A percentile compares a stretch with the other conserved stretches of the same genome.
Evolutionary conservation across 345 rosid genomes (phyloP).

Genomic region (Ceriops tagal): DNA sequence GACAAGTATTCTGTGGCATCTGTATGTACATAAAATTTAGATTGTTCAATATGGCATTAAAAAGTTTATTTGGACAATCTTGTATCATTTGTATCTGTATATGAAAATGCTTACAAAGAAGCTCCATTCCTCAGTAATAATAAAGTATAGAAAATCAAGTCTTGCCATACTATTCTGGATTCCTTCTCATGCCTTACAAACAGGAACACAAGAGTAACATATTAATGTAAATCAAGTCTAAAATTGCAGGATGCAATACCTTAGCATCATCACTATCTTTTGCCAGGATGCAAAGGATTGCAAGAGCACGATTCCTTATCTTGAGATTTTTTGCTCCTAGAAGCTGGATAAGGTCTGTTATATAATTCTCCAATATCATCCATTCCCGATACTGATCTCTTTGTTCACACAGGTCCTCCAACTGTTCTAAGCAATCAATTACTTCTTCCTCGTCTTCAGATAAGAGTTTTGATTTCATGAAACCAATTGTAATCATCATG

Average conservation of each 20-base stretch:
- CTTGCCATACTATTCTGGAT: constrained; percentile 4
- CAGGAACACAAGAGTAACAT: neutral
- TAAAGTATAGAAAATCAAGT: neutral
- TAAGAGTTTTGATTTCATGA: constrained; percentile 45
- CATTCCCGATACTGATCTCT: constrained; percentile 61
- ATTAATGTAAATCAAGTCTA: constrained; percentile 1
- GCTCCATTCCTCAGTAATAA: neutral
- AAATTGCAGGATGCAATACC: constrained; percentile 30
- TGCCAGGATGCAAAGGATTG: constrained; percentile 44
- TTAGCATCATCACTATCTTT: constrained; percentile 56
- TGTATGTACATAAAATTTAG: no score
- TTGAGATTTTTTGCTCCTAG: constrained; percentile 43
- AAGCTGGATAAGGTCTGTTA: constrained; percentile 44
- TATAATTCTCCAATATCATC: constrained; percentile 59
- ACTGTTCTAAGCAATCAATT: constrained; percentile 42
- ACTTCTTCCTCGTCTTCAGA: constrained; percentile 48
- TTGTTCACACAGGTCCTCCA: constrained; percentile 52
- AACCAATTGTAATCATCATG: constrained; percentile 59
- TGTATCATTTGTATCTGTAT: no score
- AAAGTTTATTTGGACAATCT: neutral
- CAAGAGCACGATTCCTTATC: constrained; percentile 38
- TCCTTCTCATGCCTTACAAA: neutral
- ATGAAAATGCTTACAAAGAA: neutral
- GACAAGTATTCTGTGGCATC: no score
- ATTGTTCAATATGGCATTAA: neutral